Evolutionary conservation across 2,329 filamentous ascomycete genomes (phyloP).

Genomic region (Cryphonectria carpinicola): DNA sequence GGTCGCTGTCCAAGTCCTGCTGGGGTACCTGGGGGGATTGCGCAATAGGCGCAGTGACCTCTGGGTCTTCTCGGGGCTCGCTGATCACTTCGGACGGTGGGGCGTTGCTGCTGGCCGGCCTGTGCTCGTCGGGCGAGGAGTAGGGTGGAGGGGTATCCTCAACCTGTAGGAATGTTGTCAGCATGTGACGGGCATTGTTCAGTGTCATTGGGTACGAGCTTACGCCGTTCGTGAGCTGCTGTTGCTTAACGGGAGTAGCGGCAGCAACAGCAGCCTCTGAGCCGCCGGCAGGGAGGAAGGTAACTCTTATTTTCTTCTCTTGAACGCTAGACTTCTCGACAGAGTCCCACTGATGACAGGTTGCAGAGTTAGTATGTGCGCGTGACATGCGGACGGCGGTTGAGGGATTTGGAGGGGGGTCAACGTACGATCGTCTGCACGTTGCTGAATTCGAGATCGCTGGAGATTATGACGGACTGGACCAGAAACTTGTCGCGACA

Average conservation of each 20-base stretch:
- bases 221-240: constrained; percentile 37
- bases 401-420: neutral
- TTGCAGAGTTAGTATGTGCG: constrained; percentile 34
- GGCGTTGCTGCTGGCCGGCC: constrained; percentile 31
- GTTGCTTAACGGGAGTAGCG: constrained; percentile 37
- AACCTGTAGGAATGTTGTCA: constrained; percentile 31
- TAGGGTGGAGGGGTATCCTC: constrained; percentile 41
- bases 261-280: constrained; percentile 38
- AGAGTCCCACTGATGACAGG: constrained; percentile 68
- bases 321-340: constrained; percentile 78
- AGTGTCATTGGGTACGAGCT: constrained; percentile 17
- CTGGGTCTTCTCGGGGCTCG: constrained; percentile 31
- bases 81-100: constrained; percentile 27
- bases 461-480: constrained; percentile 82
- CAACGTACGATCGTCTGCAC: constrained; percentile 76
- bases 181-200: neutral
- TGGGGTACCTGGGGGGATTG: constrained; percentile 31
- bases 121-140: constrained; percentile 38
- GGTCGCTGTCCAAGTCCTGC: constrained; percentile 32
- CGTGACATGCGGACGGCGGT: neutral
- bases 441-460: constrained; percentile 82
- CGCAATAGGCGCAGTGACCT: constrained; percentile 31
- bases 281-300: constrained; percentile 70
- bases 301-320: constrained; percentile 95
- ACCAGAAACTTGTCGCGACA: constrained; percentile 98